A percentile compares a stretch with the other conserved stretches of the same genome.
These are phyloP conservation scores for Pelargonium australe DNA, from an alignment of 441 rosid genomes.

Conservation along the genomic window DNA sequence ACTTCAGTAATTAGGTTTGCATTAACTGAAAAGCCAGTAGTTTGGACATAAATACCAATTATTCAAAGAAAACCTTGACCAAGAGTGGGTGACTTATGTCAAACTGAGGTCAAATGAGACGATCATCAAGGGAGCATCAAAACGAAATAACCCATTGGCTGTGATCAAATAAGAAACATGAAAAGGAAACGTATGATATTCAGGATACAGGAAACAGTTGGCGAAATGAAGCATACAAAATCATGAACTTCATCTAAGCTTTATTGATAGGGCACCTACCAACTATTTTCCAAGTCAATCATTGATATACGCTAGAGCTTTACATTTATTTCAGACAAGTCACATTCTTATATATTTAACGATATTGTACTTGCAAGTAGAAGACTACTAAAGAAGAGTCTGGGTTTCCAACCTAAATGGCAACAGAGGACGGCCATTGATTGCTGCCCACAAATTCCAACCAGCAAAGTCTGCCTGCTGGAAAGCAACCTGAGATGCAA, in stretches of 20 bases:
- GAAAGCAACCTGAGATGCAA: conserved; percentile 69
- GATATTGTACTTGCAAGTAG: background rate
- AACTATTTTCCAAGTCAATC: background rate
- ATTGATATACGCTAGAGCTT: background rate
- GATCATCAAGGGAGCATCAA: no score
- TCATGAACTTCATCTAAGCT: background rate
- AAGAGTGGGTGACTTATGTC: no score
- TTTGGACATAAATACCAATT: no score
- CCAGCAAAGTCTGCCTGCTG: conserved; percentile 95
- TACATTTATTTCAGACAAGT: background rate
- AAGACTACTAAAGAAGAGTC: background rate
- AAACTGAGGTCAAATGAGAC: no score
- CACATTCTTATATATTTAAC: background rate
- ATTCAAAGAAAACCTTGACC: no score
- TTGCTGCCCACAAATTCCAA: conserved; percentile 97
- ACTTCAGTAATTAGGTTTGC: no score
- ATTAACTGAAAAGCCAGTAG: no score
- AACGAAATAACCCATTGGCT: no score
- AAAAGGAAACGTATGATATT: no score
- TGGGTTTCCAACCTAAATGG: conserved; percentile 60
- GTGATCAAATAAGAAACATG: no score
- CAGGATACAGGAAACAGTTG: no score
- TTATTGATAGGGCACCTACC: background rate
- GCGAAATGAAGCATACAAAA: no score
- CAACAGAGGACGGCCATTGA: conserved; percentile 71